Evolutionary conservation across 495 filamentous ascomycete genomes (phyloP).

Genomic region (Pseudevernia furfuracea): DNA sequence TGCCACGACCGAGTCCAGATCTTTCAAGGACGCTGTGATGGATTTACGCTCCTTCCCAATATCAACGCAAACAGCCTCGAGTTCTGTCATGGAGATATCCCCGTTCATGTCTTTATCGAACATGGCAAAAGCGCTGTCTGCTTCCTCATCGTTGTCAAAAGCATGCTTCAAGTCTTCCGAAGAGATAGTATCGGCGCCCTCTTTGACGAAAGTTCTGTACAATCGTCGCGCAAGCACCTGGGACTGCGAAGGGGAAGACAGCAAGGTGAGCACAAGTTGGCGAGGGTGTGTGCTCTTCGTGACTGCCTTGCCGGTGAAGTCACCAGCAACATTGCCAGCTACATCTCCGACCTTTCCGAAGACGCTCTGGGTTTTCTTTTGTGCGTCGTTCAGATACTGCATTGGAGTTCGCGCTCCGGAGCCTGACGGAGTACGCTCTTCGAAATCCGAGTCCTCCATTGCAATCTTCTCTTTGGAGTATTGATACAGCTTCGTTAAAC

Average conservation of each 20-base stretch:
- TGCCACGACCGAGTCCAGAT: conserved; percentile 88
- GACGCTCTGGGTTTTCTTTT: conserved; percentile 62
- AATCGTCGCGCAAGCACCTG: conserved; percentile 84
- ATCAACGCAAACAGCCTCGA: conserved; percentile 89
- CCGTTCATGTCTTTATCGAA: conserved; percentile 97
- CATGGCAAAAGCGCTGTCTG: conserved; percentile 83
- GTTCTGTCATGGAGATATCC: conserved; percentile 91
- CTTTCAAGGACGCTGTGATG: conserved; percentile 88
- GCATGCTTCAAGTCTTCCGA: conserved; percentile 70
- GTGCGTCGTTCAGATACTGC: conserved; percentile 55
- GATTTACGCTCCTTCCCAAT: conserved; percentile 92
- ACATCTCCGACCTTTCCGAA: conserved; percentile 79
- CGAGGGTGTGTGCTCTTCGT: conserved; percentile 70
- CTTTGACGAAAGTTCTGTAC: conserved; percentile 80
- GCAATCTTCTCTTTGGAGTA: conserved; percentile 68
- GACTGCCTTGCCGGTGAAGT: conserved; percentile 80
- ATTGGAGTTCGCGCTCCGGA: conserved; percentile 67
- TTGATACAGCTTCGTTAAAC: conserved; percentile 72
- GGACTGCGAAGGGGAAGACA: conserved; percentile 63
- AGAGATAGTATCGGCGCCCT: conserved; percentile 65
- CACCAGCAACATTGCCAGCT: conserved; percentile 83
- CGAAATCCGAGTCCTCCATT: conserved; percentile 65
- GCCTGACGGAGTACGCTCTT: conserved; percentile 40
- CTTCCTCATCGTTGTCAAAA: conserved; percentile 79
- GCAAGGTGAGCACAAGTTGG: conserved; percentile 69